Percentiles rank a stretch among this genome's conserved stretches.
These are phyloP conservation scores for Rhizopogon sp. DNA, from an alignment of 768 basidiomycete genomes.

Conservation along the genomic window DNA sequence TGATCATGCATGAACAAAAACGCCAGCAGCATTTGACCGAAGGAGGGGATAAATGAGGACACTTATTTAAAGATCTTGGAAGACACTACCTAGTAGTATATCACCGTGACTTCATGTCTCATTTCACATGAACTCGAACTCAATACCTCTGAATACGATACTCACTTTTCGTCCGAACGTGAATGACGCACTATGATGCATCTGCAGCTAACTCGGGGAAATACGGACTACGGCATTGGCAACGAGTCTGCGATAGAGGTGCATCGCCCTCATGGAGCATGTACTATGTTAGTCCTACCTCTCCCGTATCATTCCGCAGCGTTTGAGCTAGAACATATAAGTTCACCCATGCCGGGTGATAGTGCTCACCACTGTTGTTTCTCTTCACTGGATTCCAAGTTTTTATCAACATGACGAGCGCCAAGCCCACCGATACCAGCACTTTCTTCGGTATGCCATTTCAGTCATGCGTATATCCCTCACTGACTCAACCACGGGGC, in stretches of 20 bases:
- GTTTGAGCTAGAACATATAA: background rate
- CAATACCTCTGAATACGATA: background rate
- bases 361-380: background rate
- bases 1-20: background rate
- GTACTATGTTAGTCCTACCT: background rate
- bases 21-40: too few relatives aligned
- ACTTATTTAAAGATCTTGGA: too few relatives aligned
- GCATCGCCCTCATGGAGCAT: background rate
- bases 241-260: too few relatives aligned
- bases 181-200: too few relatives aligned
- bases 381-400: background rate
- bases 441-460: slow-evolving; percentile 15
- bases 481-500: slow-evolving; percentile 1
- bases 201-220: background rate
- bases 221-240: background rate
- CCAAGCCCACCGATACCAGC: slow-evolving; percentile 2
- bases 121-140: too few relatives aligned
- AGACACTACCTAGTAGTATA: too few relatives aligned
- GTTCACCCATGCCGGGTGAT: background rate
- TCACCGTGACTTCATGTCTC: too few relatives aligned
- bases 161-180: too few relatives aligned
- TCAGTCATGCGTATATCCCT: background rate
- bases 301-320: background rate
- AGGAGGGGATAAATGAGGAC: too few relatives aligned
- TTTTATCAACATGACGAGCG: background rate